These are phyloP conservation scores for Eucalyptus marginata DNA, from an alignment of 345 rosid genomes.

Conservation along the genomic window DNA sequence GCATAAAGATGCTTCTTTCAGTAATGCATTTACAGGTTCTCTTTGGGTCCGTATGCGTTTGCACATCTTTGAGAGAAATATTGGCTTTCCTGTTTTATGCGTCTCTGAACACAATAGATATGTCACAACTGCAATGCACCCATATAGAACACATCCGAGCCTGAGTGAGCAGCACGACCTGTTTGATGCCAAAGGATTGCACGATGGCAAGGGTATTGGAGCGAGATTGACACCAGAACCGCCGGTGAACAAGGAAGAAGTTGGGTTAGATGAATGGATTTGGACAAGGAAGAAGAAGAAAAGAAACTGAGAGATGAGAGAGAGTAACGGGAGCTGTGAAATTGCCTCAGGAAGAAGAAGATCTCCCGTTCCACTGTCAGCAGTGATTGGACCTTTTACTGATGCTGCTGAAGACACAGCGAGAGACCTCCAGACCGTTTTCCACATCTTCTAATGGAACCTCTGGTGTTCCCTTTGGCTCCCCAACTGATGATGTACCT, in stretches of 20 bases:
- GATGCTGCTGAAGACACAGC: slow-evolving; percentile 17
- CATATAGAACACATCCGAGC: background rate
- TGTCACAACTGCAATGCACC: background rate
- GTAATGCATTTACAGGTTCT: background rate
- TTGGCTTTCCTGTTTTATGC: accelerated
- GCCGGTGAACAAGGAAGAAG: background rate
- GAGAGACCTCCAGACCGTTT: slow-evolving; percentile 34
- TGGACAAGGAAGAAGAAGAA: background rate
- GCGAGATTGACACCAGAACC: background rate
- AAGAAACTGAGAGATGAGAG: background rate
- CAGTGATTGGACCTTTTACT: background rate
- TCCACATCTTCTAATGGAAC: background rate
- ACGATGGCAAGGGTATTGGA: background rate
- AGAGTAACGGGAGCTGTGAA: background rate
- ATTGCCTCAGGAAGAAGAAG: slow-evolving; percentile 37
- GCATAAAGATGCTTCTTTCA: background rate
- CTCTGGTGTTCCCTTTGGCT: too few relatives aligned
- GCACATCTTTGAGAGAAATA: background rate
- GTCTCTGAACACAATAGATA: background rate
- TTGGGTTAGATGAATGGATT: background rate
- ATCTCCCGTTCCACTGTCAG: slow-evolving; percentile 17
- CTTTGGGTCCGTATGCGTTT: background rate
- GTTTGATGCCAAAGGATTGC: background rate
- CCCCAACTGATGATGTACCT: too few relatives aligned
- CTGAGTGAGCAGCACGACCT: background rate